phyloP scores from a whole-genome alignment of 768 basidiomycete species.

The Calocera viscosa region DNA sequence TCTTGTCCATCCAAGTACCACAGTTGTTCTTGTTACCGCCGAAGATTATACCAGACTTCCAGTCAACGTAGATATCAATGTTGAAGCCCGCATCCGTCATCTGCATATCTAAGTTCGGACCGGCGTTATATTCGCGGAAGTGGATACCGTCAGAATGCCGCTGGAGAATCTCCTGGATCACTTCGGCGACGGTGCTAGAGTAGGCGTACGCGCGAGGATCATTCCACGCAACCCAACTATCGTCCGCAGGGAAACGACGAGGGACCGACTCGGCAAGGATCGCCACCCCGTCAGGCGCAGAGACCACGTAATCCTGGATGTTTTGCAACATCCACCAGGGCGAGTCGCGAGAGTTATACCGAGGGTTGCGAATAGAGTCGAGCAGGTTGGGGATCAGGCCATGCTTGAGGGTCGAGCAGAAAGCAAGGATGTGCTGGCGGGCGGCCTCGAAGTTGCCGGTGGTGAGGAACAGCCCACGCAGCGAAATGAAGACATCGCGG shows the following conservation, averaged over 20 bases:
- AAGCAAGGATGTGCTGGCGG: slow-evolving; percentile 78
- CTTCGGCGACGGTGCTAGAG: slow-evolving; percentile 76
- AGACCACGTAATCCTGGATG: slow-evolving; percentile 83
- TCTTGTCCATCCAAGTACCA: slow-evolving; percentile 98
- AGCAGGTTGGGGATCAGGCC: slow-evolving; percentile 92
- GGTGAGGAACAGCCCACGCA: slow-evolving; percentile 84
- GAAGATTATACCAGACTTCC: slow-evolving; percentile 79
- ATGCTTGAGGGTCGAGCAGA: slow-evolving; percentile 86
- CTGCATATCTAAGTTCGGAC: slow-evolving; percentile 92
- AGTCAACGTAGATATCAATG: slow-evolving; percentile 88
- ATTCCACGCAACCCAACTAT: slow-evolving; percentile 87
- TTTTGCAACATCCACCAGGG: slow-evolving; percentile 99
- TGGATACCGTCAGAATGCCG: slow-evolving; percentile 84
- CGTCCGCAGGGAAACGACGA: slow-evolving; percentile 90
- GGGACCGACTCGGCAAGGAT: slow-evolving; percentile 71
- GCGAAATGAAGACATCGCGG: slow-evolving; percentile 83
- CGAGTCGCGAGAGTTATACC: slow-evolving; percentile 93
- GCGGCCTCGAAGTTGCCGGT: slow-evolving; percentile 64
- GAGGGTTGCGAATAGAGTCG: slow-evolving; percentile 73
- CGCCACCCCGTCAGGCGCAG: slow-evolving; percentile 70
- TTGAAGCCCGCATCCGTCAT: slow-evolving; percentile 90
- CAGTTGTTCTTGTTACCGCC: slow-evolving; percentile 82
- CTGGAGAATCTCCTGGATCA: slow-evolving; percentile 92
- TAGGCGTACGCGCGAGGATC: slow-evolving; percentile 71
- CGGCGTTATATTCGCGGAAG: slow-evolving; percentile 94